Percentiles rank a stretch among this genome's conserved stretches.
Evolutionary conservation across 2,329 filamentous ascomycete genomes (phyloP).

Genomic region (Cladosporium cucumerinum): DNA sequence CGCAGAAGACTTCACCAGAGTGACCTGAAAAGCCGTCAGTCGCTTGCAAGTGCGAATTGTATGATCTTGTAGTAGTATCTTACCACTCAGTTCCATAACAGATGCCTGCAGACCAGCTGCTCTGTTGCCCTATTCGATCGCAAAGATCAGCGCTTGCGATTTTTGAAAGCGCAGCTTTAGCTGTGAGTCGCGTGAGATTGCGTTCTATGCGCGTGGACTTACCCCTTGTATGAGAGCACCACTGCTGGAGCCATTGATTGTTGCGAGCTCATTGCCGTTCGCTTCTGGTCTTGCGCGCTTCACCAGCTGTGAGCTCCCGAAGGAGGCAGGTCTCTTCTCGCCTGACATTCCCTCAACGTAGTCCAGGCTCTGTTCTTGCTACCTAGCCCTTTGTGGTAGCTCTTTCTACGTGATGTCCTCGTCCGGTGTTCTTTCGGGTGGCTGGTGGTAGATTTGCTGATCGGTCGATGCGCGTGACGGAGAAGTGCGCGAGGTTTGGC

Average conservation of each 20-base stretch:
- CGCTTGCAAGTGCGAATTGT: not conserved
- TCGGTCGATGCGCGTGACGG: not conserved
- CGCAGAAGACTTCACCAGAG: slow-evolving; percentile 81
- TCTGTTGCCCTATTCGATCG: slow-evolving; percentile 60
- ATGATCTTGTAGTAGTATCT: slow-evolving; percentile 28
- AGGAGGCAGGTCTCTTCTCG: slow-evolving; percentile 85
- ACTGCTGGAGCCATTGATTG: slow-evolving; percentile 56
- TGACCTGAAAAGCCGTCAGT: slow-evolving; percentile 47
- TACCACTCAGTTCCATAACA: slow-evolving; percentile 87
- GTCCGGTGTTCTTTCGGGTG: not conserved
- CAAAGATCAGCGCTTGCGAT: slow-evolving; percentile 25
- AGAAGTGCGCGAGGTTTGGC: not conserved
- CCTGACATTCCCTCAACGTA: slow-evolving; percentile 63
- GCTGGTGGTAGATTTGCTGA: not conserved
- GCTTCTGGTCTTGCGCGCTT: slow-evolving; percentile 79
- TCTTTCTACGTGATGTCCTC: not conserved
- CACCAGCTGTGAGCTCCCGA: slow-evolving; percentile 74
- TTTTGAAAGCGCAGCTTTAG: slow-evolving; percentile 25
- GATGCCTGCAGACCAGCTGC: slow-evolving; percentile 83
- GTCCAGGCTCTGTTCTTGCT: not conserved
- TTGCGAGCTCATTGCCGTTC: slow-evolving; percentile 53
- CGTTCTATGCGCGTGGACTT: not conserved
- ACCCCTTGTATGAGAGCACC: slow-evolving; percentile 63
- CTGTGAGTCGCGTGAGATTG: not conserved
- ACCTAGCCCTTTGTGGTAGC: not conserved